Evolutionary conservation across 768 basidiomycete genomes (phyloP), one percentile per base, ranked within the genome.

Genomic region (Cantharellus cinnabarinus): DNA sequence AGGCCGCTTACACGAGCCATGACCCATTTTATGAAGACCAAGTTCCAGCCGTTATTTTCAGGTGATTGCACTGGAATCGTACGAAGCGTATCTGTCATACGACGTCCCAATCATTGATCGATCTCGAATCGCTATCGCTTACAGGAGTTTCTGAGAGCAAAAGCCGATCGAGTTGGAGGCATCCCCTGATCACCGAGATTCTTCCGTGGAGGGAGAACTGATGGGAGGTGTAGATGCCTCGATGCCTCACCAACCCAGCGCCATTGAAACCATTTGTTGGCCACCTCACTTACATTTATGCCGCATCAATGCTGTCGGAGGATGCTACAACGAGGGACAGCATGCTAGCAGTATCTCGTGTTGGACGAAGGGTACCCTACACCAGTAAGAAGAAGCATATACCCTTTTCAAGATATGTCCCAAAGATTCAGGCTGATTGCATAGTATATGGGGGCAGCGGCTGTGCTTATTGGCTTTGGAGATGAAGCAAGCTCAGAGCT

Each of bases 251-350:
- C 34, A 10, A 10, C 7, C 7, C 15, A 10, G 10, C 7, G 15
- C 34, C 52, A 35, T 57, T n/a, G 50, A 56, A 29, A 29, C 20
- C 20, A 29, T 29, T 29, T 29, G 20, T 29, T 29, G 20, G 20
- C 20, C 20, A 29, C 20, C 20, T 29, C 20, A 29, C 20, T 29
- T 29, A 29, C 58, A n/a, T 34, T 7, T 40, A 50, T 34, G 3
- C 42, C 61, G 62, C 50, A 42, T 63, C 54, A 63, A 63, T 56
- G 62, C 62, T 3, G 62, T 58, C 41, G 61, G 62, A n/a, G 62
- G 56, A n/a, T 37, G 38, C 15, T 63, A 62, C 48, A 42, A 38
- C n/a, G 40, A 15, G 7, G 38, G 41, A 10, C 44, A 51, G 7
- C 62, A 60, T 40, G 39, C 38, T 14, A 59, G 59, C 55, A 57